Conservation (phyloP, 192 early-diverging fungal species). For the Phycomyces nitens region DNA sequence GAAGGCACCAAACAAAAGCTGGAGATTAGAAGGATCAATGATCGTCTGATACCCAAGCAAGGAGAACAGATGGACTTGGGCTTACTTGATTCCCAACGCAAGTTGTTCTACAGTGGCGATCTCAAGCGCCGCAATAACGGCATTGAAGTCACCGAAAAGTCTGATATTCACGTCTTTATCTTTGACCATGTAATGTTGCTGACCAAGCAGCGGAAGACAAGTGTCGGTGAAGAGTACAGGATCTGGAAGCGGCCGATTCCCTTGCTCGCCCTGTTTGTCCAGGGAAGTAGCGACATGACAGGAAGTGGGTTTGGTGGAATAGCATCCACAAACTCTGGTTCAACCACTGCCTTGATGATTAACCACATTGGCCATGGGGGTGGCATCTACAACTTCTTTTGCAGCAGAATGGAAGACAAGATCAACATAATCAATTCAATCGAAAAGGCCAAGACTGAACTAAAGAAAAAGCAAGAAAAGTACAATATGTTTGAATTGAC, state of each 20-base stretch:
- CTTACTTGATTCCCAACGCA: slow-evolving; percentile 65
- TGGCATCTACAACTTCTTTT: slow-evolving; percentile 67
- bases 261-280: slow-evolving; percentile 57
- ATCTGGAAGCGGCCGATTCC: slow-evolving; percentile 73
- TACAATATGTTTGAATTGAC: slow-evolving; percentile 52
- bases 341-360: slow-evolving; percentile 12
- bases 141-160: slow-evolving; percentile 49
- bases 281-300: background rate
- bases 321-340: no score
- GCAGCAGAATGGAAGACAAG: slow-evolving; percentile 58
- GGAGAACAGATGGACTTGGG: slow-evolving; percentile 60
- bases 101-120: slow-evolving; percentile 73
- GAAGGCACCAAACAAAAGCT: slow-evolving; percentile 11
- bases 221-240: slow-evolving; percentile 56
- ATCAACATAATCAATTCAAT: slow-evolving; percentile 83
- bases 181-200: slow-evolving; percentile 87
- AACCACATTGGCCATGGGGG: slow-evolving; percentile 30
- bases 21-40: slow-evolving; percentile 19
- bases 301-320: background rate
- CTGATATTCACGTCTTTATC: slow-evolving; percentile 76
- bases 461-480: slow-evolving; percentile 36
- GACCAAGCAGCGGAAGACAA: slow-evolving; percentile 61
- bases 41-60: slow-evolving; percentile 28
- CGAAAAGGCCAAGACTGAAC: slow-evolving; percentile 50
- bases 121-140: slow-evolving; percentile 50